A percentile compares a stretch with the other conserved stretches of the same genome.
Evolutionary conservation across 78 protist species (phyloP).

Genomic region (Bigelowiella natans): DNA sequence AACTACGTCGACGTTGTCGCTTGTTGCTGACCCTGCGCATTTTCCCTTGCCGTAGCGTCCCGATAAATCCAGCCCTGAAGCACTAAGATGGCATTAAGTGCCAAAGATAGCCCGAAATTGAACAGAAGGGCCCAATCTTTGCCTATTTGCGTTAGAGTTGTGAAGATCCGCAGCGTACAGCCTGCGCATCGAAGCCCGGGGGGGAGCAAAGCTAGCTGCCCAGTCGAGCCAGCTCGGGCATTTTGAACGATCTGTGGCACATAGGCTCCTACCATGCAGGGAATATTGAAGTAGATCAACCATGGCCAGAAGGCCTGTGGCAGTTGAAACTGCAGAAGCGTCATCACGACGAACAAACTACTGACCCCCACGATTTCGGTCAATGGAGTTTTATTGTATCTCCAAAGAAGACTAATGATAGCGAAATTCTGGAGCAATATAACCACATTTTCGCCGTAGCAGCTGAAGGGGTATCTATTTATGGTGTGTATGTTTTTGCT

Average conservation of each 20-base stretch:
- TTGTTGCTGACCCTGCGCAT: too few species aligned
- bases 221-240: neutral
- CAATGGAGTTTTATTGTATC: neutral
- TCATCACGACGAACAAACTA: neutral
- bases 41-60: too few species aligned
- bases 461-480: neutral
- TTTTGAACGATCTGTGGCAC: neutral
- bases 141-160: neutral
- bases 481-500: neutral
- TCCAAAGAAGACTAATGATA: neutral
- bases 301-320: neutral
- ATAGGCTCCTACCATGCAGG: neutral
- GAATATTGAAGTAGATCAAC: neutral
- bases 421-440: neutral
- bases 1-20: too few species aligned
- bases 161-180: neutral
- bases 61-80: too few species aligned
- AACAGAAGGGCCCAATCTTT: too few species aligned
- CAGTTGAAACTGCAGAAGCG: neutral
- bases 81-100: too few species aligned
- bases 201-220: neutral
- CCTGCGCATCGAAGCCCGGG: neutral
- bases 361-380: neutral
- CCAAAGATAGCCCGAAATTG: too few species aligned
- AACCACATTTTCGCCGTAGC: neutral